Evolutionary conservation across 2,329 filamentous ascomycete species (phyloP), one percentile per base, ranked within the genome.

Genomic region (Diaporthe sp.): DNA sequence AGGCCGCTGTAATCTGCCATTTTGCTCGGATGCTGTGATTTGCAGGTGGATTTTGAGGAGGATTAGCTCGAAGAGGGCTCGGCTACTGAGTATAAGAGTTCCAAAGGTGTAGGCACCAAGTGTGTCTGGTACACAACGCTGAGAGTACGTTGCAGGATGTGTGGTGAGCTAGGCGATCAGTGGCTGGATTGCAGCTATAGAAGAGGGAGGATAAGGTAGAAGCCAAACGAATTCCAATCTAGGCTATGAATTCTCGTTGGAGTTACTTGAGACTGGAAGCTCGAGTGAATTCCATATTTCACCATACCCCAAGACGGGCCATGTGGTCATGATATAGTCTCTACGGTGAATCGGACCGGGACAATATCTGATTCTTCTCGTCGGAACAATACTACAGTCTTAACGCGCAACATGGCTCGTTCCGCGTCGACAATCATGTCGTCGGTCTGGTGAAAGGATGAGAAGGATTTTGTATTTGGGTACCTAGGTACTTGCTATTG

Each of bases 1-100:
- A 67, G 61, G 22, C 61, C 10, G 12, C 30, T 38, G 19, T 67
- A 52, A 10, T 67, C 61, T 67, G 61, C 61, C 61, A 67, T 67
- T 10, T 28, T n/a, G 17, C 8, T 33, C 12, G 12, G 7, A 28
- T 25, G 13, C 3, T 50, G 13, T 15, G 13, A 12, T 15, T 50
- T 13, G 19, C 38, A 30, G 13, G 6, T 2, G 19, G 22, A 8
- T 1, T 10, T 50, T 2, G 42, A 8, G 19, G 33, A 35, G 5
- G 5, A 17, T 33, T 8, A 5, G 19, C 28, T 30, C 7, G 2
- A 13, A 33, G 9, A n/a, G 19, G 4, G 35, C 10, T 50, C 17
- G 22, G 19, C 25, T 7, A 19, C 15, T 17, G 22, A 50, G 1
- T 8, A 10, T 52, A 4, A 17, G 8, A 1, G 17, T 52, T n/a